Evolutionary conservation across 2,329 filamentous ascomycete species (phyloP), one percentile per base, ranked within the genome.

Genomic region (Hymenoscyphus salicellus): DNA sequence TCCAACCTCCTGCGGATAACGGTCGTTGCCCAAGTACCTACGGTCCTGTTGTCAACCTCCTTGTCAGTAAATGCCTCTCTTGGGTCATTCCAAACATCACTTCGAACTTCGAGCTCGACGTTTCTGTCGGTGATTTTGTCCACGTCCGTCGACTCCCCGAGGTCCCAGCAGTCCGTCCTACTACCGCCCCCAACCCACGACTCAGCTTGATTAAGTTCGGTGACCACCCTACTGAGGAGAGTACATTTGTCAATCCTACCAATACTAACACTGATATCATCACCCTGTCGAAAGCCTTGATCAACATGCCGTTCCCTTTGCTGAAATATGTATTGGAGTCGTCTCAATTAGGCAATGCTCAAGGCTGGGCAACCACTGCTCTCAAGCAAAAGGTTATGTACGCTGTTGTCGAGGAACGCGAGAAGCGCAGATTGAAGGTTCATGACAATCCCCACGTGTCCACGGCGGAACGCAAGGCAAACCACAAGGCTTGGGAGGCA

Each of bases 141-240:
- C 80, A 83, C 30, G 78, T 80, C 58, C 82, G 82, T 11, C 76
- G 81, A 30, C 76, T 85, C 3, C 81, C 81, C 1, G 69, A 68
- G 26, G 58, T 78, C 20, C 63, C 65, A 32, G 67, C 69, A 17
- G 61, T 62, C n/a, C 66, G 67, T 5, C 64, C 68, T 41, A 41
- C 72, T n/a, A 52, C 46, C 8, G 73, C 78, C 23, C 71, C 75
- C 60, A 79, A 85, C 60, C 81, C 82, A 46, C 83, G 86, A 30
- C 78, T 90, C 11, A 84, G 83, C 66, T 83, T 82, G 66, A 91
- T 92, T 61, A 85, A 87, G 66, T 92, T 92, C 71, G 89, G 89
- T n/a, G 88, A 91, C 68, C 72, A 75, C 60, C 63, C 70, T n/a
- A 78, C 78, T 30, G 77, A 81, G 38, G 77, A 80, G 11, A 71